Evolutionary conservation across 306 rosid genomes (phyloP).

Genomic region (Cucurbita argyrosperma): DNA sequence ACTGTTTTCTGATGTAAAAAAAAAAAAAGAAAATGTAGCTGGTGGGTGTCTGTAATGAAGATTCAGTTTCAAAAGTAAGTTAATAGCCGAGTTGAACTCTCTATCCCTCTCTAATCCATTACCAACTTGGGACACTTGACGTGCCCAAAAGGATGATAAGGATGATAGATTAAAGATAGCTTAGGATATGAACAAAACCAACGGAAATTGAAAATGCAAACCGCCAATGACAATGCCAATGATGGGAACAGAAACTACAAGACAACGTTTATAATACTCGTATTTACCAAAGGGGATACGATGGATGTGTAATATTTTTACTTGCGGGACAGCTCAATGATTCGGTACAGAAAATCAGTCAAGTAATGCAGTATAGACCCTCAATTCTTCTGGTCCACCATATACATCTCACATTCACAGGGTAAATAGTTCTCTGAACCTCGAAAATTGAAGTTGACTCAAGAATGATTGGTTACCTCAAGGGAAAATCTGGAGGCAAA

Average conservation of each 20-base stretch:
- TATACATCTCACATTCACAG: slow-evolving; percentile 3
- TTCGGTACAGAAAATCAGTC: neutral
- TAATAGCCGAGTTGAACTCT: neutral
- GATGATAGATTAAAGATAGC: no score
- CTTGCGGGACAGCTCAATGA: slow-evolving; percentile 5
- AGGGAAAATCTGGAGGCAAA: slow-evolving; percentile 2
- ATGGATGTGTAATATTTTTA: slow-evolving; percentile 1
- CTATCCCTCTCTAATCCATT: neutral
- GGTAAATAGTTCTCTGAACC: slow-evolving; percentile 9
- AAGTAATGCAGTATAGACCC: neutral
- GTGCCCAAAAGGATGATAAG: no score
- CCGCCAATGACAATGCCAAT: neutral
- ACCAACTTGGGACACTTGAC: neutral
- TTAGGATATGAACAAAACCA: neutral
- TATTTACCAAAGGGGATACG: neutral
- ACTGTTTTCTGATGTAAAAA: neutral
- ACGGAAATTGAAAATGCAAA: neutral
- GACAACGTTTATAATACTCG: neutral
- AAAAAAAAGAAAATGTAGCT: neutral
- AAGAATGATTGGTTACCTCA: neutral
- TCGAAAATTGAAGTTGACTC: slow-evolving; percentile 3
- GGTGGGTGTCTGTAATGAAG: neutral
- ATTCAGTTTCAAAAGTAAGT: neutral
- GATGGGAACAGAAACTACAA: neutral
- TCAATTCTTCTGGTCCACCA: slow-evolving; percentile 1